Conservation (phyloP, 2,329 filamentous ascomycete species). For the Fusarium buharicum region DNA sequence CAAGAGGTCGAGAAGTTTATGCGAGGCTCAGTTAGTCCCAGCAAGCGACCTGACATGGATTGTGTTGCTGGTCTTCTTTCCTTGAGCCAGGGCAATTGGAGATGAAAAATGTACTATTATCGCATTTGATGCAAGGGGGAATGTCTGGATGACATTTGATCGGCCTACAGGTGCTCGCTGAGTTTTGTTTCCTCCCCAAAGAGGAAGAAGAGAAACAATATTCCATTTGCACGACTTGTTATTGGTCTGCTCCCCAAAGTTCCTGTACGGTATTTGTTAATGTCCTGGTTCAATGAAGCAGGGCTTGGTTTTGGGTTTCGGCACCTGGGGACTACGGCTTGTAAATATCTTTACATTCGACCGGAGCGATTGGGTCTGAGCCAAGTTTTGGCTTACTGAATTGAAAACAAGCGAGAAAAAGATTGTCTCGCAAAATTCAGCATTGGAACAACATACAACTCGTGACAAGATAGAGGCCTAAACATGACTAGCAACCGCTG, state of each 20-base stretch:
- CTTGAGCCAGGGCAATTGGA: slow-evolving; percentile 92
- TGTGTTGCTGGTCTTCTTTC: slow-evolving; percentile 90
- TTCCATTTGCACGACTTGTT: slow-evolving; percentile 30
- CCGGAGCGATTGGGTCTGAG: slow-evolving; percentile 26
- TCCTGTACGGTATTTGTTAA: slow-evolving; percentile 38
- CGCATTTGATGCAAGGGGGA: slow-evolving; percentile 21
- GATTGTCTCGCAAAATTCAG: slow-evolving; percentile 12
- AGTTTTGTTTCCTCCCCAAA: slow-evolving; percentile 31
- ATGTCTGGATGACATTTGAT: slow-evolving; percentile 21
- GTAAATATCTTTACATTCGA: slow-evolving; percentile 42
- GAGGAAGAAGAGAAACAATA: slow-evolving; percentile 26
- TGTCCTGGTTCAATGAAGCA: slow-evolving; percentile 24
- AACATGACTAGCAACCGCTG: no score
- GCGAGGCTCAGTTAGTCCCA: slow-evolving; percentile 71
- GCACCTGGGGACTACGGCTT: slow-evolving; percentile 35
- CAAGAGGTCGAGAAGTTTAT: slow-evolving; percentile 81
- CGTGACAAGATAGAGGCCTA: not conserved
- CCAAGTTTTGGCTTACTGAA: slow-evolving; percentile 32
- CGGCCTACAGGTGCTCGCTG: slow-evolving; percentile 18
- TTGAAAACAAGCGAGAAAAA: slow-evolving; percentile 24
- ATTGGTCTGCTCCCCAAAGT: slow-evolving; percentile 26
- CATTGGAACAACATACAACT: not conserved
- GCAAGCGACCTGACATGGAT: slow-evolving; percentile 84
- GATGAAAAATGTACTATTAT: slow-evolving; percentile 51
- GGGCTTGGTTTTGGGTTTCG: slow-evolving; percentile 21